phyloP scores from a whole-genome alignment of 2,329 filamentous ascomycete species.

The Fusarium stilboides region DNA sequence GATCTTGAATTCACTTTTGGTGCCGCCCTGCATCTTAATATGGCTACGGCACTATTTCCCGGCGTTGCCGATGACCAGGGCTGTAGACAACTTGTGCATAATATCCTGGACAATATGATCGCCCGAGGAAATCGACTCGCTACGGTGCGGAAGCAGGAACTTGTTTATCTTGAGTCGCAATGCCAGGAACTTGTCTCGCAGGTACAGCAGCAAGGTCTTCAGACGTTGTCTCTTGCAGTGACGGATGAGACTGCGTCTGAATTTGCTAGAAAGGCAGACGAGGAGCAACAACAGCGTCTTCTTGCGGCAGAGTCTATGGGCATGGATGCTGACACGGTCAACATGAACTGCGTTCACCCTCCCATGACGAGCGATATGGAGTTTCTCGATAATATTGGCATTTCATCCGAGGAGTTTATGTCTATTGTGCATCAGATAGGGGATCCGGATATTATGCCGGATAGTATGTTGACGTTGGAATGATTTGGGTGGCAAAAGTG shows the following conservation, averaged over 20 bases:
- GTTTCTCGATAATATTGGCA: slow-evolving; percentile 56
- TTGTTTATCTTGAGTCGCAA: slow-evolving; percentile 50
- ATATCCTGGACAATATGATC: slow-evolving; percentile 55
- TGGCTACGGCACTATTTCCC: slow-evolving; percentile 57
- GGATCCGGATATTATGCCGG: slow-evolving; percentile 41
- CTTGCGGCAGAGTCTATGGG: background rate
- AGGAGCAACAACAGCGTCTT: slow-evolving; percentile 22
- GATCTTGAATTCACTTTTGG: slow-evolving; percentile 58
- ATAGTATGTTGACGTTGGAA: slow-evolving; percentile 42
- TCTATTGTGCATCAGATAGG: slow-evolving; percentile 57
- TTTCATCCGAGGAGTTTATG: slow-evolving; percentile 58
- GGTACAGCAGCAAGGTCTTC: slow-evolving; percentile 48
- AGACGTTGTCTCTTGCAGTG: slow-evolving; percentile 42
- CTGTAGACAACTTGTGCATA: slow-evolving; percentile 43
- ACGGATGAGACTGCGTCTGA: slow-evolving; percentile 30
- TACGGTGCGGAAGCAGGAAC: slow-evolving; percentile 52
- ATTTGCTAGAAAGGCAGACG: background rate
- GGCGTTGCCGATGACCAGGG: slow-evolving; percentile 47
- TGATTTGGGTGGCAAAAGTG: slow-evolving; percentile 1
- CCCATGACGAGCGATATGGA: slow-evolving; percentile 47
- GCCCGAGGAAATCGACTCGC: slow-evolving; percentile 54
- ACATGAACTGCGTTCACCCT: slow-evolving; percentile 17
- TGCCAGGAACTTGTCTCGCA: slow-evolving; percentile 49
- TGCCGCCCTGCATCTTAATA: slow-evolving; percentile 55
- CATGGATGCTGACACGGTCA: slow-evolving; percentile 6